Evolutionary conservation across 768 basidiomycete species (phyloP).

Genomic region (Mycena polygramma): DNA sequence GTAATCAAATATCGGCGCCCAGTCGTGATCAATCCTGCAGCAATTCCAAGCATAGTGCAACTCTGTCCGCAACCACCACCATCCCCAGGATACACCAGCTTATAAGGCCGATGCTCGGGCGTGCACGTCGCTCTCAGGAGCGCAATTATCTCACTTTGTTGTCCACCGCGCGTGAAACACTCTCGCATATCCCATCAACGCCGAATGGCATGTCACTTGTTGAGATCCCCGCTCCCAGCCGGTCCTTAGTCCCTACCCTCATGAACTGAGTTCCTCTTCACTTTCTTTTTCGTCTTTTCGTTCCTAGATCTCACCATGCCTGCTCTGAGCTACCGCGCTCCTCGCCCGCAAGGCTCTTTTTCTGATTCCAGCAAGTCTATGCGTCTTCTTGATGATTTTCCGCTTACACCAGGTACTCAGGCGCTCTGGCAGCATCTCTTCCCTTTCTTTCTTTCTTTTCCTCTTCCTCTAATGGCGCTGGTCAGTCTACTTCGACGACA

Average conservation of each 20-base stretch:
- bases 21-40: too few species aligned
- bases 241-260: conserved; percentile 30
- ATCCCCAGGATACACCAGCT: too few species aligned
- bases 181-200: not conserved
- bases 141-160: too few species aligned
- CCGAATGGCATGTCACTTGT: conserved; percentile 6
- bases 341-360: conserved; percentile 24
- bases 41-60: too few species aligned
- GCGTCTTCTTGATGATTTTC: not conserved
- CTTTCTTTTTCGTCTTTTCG: conserved; percentile 8
- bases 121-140: too few species aligned
- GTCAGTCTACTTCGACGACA: too few species aligned
- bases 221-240: conserved; percentile 12
- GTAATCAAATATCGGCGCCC: not conserved
- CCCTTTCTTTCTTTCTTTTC: conserved; percentile 19
- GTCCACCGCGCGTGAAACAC: too few species aligned
- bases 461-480: conserved; percentile 17
- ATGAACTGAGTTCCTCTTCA: conserved; percentile 24
- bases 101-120: too few species aligned
- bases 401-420: not conserved
- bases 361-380: conserved; percentile 23
- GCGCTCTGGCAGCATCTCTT: conserved; percentile 36
- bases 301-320: conserved; percentile 21
- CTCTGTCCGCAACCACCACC: too few species aligned
- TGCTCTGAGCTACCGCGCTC: conserved; percentile 19